Percentiles rank a stretch among this genome's conserved stretches.
Conservation (phyloP, 208 protist genomes). For the Angomonas desouzai region DNA sequence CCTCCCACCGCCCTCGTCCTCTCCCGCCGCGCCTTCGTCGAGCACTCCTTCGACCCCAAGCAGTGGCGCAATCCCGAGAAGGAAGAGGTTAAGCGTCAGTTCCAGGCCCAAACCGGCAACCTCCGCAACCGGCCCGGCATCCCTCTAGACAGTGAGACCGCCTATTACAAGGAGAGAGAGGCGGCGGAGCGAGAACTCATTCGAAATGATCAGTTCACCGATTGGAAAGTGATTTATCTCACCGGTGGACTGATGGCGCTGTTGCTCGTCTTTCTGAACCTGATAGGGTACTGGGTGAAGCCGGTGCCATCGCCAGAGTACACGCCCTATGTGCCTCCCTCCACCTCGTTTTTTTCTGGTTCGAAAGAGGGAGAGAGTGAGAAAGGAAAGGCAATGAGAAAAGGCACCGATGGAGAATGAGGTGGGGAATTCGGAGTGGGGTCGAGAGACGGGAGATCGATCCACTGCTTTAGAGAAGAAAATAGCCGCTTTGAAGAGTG, state of each 20-base stretch:
- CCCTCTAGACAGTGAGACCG: constrained; percentile 49
- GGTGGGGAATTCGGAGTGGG: not conserved
- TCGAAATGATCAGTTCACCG: constrained; percentile 55
- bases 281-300: constrained; percentile 53
- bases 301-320: constrained; percentile 67
- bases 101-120: constrained; percentile 13
- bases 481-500: not conserved
- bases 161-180: constrained; percentile 30
- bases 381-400: constrained; percentile 9
- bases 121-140: constrained; percentile 25
- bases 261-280: constrained; percentile 46
- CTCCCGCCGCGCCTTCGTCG: constrained; percentile 27
- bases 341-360: not conserved
- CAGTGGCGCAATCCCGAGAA: constrained; percentile 66
- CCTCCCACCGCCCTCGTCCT: not conserved
- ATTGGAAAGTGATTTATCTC: constrained; percentile 49
- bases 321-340: constrained; percentile 34
- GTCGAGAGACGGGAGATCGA: not conserved
- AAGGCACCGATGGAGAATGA: too few relatives aligned
- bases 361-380: too few relatives aligned
- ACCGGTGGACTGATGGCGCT: constrained; percentile 29
- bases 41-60: constrained; percentile 63
- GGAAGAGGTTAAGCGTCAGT: constrained; percentile 52
- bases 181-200: constrained; percentile 43
- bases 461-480: not conserved